Base-by-base conservation (phyloP, 2,329 filamentous ascomycete genomes). In the Alternaria arbusti region DNA sequence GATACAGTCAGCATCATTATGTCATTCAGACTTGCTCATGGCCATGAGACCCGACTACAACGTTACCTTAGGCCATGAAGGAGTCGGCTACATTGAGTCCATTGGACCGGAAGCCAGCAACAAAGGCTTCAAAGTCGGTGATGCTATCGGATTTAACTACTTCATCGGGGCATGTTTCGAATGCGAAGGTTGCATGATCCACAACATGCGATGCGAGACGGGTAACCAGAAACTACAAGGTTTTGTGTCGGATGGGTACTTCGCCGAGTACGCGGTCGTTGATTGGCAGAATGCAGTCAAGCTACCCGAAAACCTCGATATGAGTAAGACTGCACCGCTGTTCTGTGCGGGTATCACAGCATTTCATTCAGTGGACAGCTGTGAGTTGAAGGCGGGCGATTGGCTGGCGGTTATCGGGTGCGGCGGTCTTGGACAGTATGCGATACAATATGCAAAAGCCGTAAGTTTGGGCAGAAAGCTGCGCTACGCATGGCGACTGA, bases 281-380 rank as follows among this genome's bases (percentile, higher is more conserved):
- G 83, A 85, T 65, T 82, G 80, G 70, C 81, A 81, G 66, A 84
- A 82, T 70, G 81, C 81, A 0, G 75, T 83, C 6, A 74, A 79
- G 46, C 72, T 85, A 3, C 81, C 83, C 20, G 70, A 80, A 36
- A 65, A 54, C 10, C 64, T 79, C 56, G 76, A 81, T 46, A 72
- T 82, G 49, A 74, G 74, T 47, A 74, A 66, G 15, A 74, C 78
- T 5, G 78, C 83, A 32, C 81, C 84, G 15, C 67, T 86, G 6
- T 84, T 86, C 68, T 86, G 85, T 65, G 84, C 85, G 1, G 84
- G 84, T 1, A 81, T 86, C 54, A 86, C 84, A 1, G 79, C 76
- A 8, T 74, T 71, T 46, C 73, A 79, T 63, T 71, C 72, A 1
- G 73, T 79, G 3, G 74, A 79, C 25, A 71, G 67, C 43, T 78